Base-by-base conservation (phyloP, 2,329 filamentous ascomycete species). In the Xylariaceae sp. region DNA sequence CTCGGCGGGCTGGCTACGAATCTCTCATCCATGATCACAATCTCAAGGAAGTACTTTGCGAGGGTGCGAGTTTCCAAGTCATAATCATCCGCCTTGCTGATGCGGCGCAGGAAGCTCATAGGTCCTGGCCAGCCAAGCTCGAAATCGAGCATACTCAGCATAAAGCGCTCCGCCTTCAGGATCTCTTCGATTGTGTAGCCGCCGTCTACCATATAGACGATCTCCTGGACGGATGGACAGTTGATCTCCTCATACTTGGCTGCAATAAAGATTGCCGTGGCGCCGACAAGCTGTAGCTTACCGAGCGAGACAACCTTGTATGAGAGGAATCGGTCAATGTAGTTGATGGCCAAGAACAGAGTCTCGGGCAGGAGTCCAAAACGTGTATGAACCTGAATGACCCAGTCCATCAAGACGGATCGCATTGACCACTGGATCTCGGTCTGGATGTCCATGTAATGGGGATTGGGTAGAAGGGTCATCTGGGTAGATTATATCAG, bases 391-490 rank as follows among this genome's bases (percentile, higher is more conserved):
- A 99, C 94, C 68, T 99, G 91, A 42, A 97, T 87, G 39, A 99
- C 78, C 94, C 94, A 99, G 69, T 97, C 94, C 85, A 99, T 95
- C 47, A 99, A 78, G 18, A 97, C 90, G 6, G 90, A 87, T 42
- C 94, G 89, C 94, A 97, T 99, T 2, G 91, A 96, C 94, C 94
- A 99, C 66, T 96, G 89, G 49, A 99, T 95, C 69, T 97, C 92
- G n/a, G 87, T 85, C 68, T 99, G 94, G 58, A 87, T 85, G 55
- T 96, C 90, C 92, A 99, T 99, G 76, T 99, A 99, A 67, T 94
- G 83, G 3, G 90, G 78, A 63, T 94, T 91, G 1, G 94, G 94
- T 38, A 91, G 77, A 82, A 96, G 87, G 59, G 77, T 84, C 67
- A 77, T 81, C 88, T 90, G 42, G 35, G 11, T 12, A 36, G 42